phyloP scores from a whole-genome alignment of 345 rosid species.

The Aquilaria sinensis region DNA sequence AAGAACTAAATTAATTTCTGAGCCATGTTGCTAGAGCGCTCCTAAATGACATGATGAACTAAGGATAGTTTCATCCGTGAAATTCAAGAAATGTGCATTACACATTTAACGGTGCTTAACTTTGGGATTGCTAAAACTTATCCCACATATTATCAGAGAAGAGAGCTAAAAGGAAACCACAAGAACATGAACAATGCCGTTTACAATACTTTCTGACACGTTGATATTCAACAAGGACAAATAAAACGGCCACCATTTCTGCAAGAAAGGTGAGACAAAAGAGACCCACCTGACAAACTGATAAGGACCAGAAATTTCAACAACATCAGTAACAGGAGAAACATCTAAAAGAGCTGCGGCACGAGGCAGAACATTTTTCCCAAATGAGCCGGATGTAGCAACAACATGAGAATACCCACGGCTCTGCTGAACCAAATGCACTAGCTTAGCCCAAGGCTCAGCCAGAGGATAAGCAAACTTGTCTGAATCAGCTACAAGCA shows the following conservation, averaged over 20 bases:
- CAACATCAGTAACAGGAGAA: constrained; percentile 91
- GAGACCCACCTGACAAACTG: constrained; percentile 65
- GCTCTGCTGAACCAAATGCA: constrained; percentile 63
- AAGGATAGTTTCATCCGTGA: too few relatives aligned
- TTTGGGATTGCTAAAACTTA: too few relatives aligned
- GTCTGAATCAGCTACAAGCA: constrained; percentile 87
- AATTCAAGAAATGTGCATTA: too few relatives aligned
- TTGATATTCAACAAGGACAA: too few relatives aligned
- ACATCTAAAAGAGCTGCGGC: constrained; percentile 91
- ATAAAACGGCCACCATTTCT: too few relatives aligned
- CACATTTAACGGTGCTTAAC: too few relatives aligned
- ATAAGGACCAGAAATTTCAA: constrained; percentile 46
- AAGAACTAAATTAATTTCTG: background rate
- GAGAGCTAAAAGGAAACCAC: too few relatives aligned
- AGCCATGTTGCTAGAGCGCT: too few relatives aligned
- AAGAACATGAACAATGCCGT: too few relatives aligned
- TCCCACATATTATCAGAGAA: too few relatives aligned
- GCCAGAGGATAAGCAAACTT: constrained; percentile 62
- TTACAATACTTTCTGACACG: too few relatives aligned
- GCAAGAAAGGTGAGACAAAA: background rate
- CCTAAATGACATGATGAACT: too few relatives aligned
- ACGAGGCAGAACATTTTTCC: constrained; percentile 85
- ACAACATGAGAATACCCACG: constrained; percentile 70
- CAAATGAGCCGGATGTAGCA: constrained; percentile 78
- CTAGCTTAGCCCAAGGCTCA: constrained; percentile 85